phyloP scores from a whole-genome alignment of 2,329 filamentous ascomycete genomes.

The Parafenestella ontariensis region DNA sequence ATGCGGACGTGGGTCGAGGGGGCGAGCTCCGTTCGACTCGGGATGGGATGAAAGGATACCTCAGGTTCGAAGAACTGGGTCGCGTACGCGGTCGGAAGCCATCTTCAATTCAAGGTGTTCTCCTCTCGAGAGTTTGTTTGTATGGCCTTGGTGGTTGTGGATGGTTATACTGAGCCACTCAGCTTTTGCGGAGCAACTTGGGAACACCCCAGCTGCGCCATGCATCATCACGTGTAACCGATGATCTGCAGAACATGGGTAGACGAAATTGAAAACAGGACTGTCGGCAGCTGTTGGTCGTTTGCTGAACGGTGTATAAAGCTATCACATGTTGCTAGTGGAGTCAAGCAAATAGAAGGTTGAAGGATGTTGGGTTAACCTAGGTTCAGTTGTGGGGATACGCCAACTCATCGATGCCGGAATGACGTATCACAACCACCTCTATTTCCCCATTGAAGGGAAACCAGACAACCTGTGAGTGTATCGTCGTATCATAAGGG shows the following conservation, averaged over 20 bases:
- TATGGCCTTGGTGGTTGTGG: slow-evolving; percentile 8
- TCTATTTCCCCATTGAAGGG: background rate
- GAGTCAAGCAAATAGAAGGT: background rate
- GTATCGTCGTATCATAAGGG: background rate
- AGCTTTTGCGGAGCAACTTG: slow-evolving; percentile 20
- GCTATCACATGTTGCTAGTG: background rate
- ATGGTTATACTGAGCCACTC: slow-evolving; percentile 24
- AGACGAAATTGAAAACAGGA: background rate
- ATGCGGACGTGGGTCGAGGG: background rate
- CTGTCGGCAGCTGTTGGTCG: background rate
- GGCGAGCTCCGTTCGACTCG: slow-evolving; percentile 7
- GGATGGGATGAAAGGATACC: slow-evolving; percentile 7
- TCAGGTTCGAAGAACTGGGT: slow-evolving; percentile 10
- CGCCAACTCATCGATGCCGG: slow-evolving; percentile 14
- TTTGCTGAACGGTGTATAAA: slow-evolving; percentile 1
- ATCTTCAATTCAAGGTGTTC: slow-evolving; percentile 1
- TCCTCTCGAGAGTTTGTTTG: slow-evolving; percentile 5
- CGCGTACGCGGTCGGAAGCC: slow-evolving; percentile 14
- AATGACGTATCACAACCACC: slow-evolving; percentile 7
- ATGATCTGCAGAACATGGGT: slow-evolving; percentile 5
- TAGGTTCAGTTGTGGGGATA: slow-evolving; percentile 15
- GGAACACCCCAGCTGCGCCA: slow-evolving; percentile 17
- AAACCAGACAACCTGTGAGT: background rate
- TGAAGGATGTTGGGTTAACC: slow-evolving; percentile 1
- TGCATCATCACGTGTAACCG: slow-evolving; percentile 39